Evolutionary conservation across 306 rosid species (phyloP), one percentile per base, ranked within the genome.

Genomic region (Vigna angularis): DNA sequence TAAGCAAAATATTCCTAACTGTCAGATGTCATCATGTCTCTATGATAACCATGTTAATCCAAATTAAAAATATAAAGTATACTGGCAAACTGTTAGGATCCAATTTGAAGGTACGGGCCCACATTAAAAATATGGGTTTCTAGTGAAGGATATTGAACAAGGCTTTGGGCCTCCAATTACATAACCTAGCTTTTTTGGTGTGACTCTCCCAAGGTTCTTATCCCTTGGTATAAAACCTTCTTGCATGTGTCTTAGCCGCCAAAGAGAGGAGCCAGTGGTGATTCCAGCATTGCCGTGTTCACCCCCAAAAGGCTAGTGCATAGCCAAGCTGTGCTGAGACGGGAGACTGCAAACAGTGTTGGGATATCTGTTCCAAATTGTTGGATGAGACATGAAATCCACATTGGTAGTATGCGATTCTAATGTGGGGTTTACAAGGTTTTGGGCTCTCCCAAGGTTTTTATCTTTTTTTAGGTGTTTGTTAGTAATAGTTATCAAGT

Each of bases 31-130:
- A 26, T 67, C 7, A 10, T 6, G 48, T 55, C 67, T 18, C 36
- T 64, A 13, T 68, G 75, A 55, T 67, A 40, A 77, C n/a, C 30
- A 9, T 36, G 68, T 55, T 57, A 49, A 57, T 69, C 7, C 15
- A 49, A 55, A 49, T 62, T 11, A 18, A 75, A 28, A 63, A 18
- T 62, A 50, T 7, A 0, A 6, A 59, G 42, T 75, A 75, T 34
- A 48, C 26, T 48, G 40, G 48, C 50, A 63, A 75, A 28, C 6
- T 61, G 20, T 15, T 28, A 61, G 20, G 12, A 61, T 61, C 20
- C 5, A 14, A 12, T 28, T 26, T 0, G 11, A 28, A 13, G 66
- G 66, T 59, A 26, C 5, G 36, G 9, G 36, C 9, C 1, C 64
- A 22, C n/a, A 26, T 12, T 26, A 4, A 17, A 58, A 56, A 34